Evolutionary conservation across 176 grass and related monocot species (phyloP).

Genomic region (Aechmea fasciata): DNA sequence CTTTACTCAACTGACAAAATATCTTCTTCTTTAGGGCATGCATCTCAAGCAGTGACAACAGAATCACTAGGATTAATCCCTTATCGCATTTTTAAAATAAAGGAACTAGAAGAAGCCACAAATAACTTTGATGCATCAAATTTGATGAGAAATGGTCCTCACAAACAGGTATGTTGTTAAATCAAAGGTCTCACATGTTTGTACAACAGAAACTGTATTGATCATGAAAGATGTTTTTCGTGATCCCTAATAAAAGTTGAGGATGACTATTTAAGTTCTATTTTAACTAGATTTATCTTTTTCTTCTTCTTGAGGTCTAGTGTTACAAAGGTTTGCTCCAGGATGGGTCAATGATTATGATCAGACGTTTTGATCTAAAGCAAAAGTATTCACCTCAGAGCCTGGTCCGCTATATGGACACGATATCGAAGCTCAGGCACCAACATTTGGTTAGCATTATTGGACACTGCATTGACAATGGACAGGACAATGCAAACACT

Average conservation of each 20-base stretch:
- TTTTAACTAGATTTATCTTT: background rate
- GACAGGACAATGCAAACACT: slow-evolving; percentile 42
- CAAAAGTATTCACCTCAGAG: slow-evolving; percentile 42
- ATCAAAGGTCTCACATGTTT: background rate
- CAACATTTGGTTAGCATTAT: slow-evolving; percentile 70
- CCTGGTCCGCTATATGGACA: slow-evolving; percentile 64
- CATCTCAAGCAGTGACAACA: slow-evolving; percentile 53
- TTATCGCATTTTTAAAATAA: slow-evolving; percentile 62
- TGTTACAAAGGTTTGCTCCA: slow-evolving; percentile 33
- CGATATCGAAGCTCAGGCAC: slow-evolving; percentile 69
- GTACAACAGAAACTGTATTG: background rate
- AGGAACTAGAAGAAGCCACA: slow-evolving; percentile 74
- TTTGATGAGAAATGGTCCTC: slow-evolving; percentile 50
- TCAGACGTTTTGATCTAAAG: slow-evolving; percentile 50
- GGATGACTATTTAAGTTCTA: background rate
- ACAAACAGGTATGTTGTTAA: slow-evolving; percentile 44
- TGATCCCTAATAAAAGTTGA: slow-evolving; percentile 4
- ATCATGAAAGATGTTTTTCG: slow-evolving; percentile 8
- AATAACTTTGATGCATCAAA: slow-evolving; percentile 54
- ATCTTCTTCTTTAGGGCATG: slow-evolving; percentile 32
- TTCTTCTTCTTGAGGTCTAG: slow-evolving; percentile 43
- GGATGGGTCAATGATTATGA: slow-evolving; percentile 43
- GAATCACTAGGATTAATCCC: slow-evolving; percentile 57
- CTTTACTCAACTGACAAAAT: too few species aligned
- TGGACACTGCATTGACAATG: slow-evolving; percentile 64